A percentile compares a stretch with the other conserved stretches of the same genome.
Conservation (phyloP, 23 red algal species). For the Agarophyton chilense region DNA sequence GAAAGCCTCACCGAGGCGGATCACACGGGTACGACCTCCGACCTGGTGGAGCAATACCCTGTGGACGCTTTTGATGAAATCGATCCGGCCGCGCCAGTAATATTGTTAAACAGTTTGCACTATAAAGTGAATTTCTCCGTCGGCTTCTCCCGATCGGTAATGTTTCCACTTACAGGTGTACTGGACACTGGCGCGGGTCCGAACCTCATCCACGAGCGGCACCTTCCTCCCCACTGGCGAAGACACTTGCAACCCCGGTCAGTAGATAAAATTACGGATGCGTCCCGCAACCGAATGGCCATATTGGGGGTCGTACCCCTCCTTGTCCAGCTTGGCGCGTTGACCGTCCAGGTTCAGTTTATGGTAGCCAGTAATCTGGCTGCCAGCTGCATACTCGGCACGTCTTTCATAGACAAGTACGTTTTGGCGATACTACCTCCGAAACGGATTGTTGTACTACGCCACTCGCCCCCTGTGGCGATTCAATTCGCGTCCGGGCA, state of each 20-base stretch:
- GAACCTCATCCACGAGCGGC: background rate
- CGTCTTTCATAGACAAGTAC: background rate
- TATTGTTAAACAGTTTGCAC: background rate
- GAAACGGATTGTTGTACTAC: background rate
- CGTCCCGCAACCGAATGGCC: background rate
- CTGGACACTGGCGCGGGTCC: background rate
- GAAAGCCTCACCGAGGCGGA: too few relatives aligned
- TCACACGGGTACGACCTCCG: too few relatives aligned
- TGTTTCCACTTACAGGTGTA: background rate
- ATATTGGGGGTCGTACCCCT: background rate
- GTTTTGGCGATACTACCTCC: background rate
- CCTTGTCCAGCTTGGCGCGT: background rate
- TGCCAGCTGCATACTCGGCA: background rate
- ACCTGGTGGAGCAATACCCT: too few relatives aligned
- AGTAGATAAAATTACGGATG: background rate
- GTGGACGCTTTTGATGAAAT: background rate
- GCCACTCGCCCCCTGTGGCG: background rate
- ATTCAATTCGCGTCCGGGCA: background rate
- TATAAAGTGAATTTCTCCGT: background rate
- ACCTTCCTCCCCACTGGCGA: background rate
- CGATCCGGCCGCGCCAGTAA: too few relatives aligned
- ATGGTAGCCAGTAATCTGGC: background rate
- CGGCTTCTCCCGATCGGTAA: background rate
- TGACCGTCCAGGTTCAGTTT: background rate
- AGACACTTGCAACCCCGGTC: background rate